phyloP scores from a whole-genome alignment of 257 asterid species.

The Fraxinus excelsior region DNA sequence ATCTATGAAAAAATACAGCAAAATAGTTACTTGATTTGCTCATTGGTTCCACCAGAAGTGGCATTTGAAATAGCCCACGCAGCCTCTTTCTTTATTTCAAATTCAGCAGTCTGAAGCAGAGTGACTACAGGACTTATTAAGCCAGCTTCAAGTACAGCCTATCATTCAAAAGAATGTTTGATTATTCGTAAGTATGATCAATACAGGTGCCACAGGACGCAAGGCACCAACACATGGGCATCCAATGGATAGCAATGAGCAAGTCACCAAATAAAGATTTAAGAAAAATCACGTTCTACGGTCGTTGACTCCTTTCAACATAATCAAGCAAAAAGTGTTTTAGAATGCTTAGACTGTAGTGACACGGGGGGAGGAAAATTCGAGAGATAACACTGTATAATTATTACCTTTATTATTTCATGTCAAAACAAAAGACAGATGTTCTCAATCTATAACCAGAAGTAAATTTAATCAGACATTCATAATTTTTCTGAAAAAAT shows the following conservation, averaged over 20 bases:
- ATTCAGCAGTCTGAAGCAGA: conserved; percentile 83
- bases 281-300: background rate
- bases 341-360: background rate
- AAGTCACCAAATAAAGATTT: conserved; percentile 11
- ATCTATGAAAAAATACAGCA: background rate
- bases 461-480: background rate
- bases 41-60: conserved; percentile 89
- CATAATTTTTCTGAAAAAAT: background rate
- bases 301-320: background rate
- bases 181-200: conserved; percentile 11
- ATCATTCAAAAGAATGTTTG: conserved; percentile 28
- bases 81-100: conserved; percentile 94
- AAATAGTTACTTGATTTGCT: conserved; percentile 67
- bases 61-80: conserved; percentile 98
- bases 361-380: background rate
- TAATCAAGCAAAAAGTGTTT: background rate
- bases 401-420: background rate
- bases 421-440: background rate
- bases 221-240: background rate
- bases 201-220: background rate
- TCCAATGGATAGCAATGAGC: background rate
- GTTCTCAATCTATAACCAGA: background rate
- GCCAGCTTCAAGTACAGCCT: conserved; percentile 87
- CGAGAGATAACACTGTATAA: background rate
- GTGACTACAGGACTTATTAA: conserved; percentile 70